Evolutionary conservation across 73 alveolate genomes (phyloP).

Genomic region (Paramecium primaurelia): DNA sequence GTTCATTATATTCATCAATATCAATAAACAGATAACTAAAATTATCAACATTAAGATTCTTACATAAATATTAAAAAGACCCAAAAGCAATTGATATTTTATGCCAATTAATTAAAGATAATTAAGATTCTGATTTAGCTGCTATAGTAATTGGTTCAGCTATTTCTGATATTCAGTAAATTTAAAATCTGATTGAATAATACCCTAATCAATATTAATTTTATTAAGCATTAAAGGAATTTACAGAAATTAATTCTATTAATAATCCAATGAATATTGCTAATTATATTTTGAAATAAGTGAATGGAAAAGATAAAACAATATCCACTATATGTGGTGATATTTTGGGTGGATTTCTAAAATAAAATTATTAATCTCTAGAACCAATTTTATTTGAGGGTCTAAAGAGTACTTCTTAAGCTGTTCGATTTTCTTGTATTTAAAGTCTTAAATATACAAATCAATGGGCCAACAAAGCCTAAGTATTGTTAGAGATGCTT

Average conservation of each 20-base stretch:
- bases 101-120: neutral
- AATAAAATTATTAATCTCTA: neutral
- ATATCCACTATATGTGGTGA: slow-evolving; percentile 4
- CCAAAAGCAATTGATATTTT: neutral
- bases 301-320: neutral
- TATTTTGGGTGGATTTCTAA: neutral
- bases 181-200: neutral
- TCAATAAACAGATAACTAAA: neutral
- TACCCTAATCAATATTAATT: neutral
- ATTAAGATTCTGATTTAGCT: slow-evolving; percentile 18
- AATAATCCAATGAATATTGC: neutral
- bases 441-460: neutral
- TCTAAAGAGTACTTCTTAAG: neutral
- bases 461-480: neutral
- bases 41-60: neutral
- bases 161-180: neutral
- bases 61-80: neutral
- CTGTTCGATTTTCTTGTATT: neutral
- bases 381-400: neutral
- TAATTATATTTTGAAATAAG: neutral
- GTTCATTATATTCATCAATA: neutral
- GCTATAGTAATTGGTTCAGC: slow-evolving; percentile 21
- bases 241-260: neutral
- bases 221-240: slow-evolving; percentile 11
- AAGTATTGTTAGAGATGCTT: neutral